Evolutionary conservation across 1,139 yeast species (phyloP), one percentile per base, ranked within the genome.

Genomic region (Pichia sp.): DNA sequence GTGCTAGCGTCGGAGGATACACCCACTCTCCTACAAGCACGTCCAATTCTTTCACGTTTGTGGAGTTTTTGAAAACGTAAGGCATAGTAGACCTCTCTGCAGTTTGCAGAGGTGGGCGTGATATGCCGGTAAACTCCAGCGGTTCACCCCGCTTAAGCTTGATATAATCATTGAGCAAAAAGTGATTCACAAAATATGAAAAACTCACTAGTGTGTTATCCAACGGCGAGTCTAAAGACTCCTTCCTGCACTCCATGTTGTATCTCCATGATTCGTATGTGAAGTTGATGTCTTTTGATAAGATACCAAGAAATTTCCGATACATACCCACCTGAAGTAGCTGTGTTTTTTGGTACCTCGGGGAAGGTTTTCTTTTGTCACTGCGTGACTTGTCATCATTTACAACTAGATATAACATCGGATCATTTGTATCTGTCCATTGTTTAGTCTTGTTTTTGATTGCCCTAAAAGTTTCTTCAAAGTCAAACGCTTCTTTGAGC

Each of bases 311-410:
- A 45, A 83, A 71, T 45, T 71, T 64, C 42, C 77, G 71, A 65
- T 86, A 86, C 61, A 81, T 77, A 67, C 76, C 75, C 1, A 84
- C 83, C 68, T 86, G 92, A 24, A 74, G 58, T 60, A 77, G 77
- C 55, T 42, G 58, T 58, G 16, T 90, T 89, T 2, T 78, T 58
- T 1, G 59, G 60, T 49, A 71, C 71, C 47, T 63, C 61, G 0
- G 73, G 64, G 54, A 90, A 70, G 0, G 91, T 84, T 63, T 85
- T 85, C 33, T 84, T 6, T 24, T 53, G 24, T 38, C 47, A 8
- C 7, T 24, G 17, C 46, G 49, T 17, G 52, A 55, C 52, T 52
- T 50, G 41, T 51, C 78, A 67, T 86, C 93, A 47, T 78, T 71
- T 0, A 81, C 69, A 5, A 67, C 50, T 6, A 68, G 49, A 36